Base-by-base conservation (phyloP, 805 yeast genomes). In the Ogataea nitratoaversa region DNA sequence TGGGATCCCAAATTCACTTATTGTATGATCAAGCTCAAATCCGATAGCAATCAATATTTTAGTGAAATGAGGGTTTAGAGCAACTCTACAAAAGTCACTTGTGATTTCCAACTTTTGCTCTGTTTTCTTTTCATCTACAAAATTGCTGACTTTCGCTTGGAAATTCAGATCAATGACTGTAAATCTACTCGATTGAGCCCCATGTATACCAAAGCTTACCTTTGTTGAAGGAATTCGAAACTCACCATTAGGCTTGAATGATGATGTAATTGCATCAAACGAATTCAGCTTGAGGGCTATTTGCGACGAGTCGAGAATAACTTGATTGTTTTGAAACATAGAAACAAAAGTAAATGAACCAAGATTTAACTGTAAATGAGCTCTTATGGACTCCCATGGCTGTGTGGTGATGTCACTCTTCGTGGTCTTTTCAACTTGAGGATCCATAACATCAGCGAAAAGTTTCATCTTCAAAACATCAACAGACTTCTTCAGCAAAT, bases 1-100 rank as follows among this genome's bases (percentile, higher is more conserved):
- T 1, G 36, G 24, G 18, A 25, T 16, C 5, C 25, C 32, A 19
- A 33, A 42, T 18, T 19, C 14, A 8, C 14, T 23, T 12, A 51
- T 32, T 2, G 50, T 31, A 6, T 41, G 34, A 3, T 31, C 34
- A 16, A 52, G 19, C 13, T 42, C 47, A 24, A 35, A 40, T 19
- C 41, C 53, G 1, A 50, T 40, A 4, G 52, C 52, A 14, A 60
- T 40, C 11, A 56, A 7, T 37, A 58, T 58, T 19, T 47, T 47
- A 1, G 55, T 28, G 20, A 47, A 66, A 8, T 65, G 63, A 0
- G 87, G 78, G 38, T 79, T 76, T 27, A 83, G 54, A 43, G 79
- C 75, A 3, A 82, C 48, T 31, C 89, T 68, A 37, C 78, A 76
- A 50, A 74, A 73, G 5, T 76, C 71, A 3, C 86, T 78, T 38